Base-by-base conservation (phyloP, 495 filamentous ascomycete genomes). In the Hapsidospora chrysogenum region DNA sequence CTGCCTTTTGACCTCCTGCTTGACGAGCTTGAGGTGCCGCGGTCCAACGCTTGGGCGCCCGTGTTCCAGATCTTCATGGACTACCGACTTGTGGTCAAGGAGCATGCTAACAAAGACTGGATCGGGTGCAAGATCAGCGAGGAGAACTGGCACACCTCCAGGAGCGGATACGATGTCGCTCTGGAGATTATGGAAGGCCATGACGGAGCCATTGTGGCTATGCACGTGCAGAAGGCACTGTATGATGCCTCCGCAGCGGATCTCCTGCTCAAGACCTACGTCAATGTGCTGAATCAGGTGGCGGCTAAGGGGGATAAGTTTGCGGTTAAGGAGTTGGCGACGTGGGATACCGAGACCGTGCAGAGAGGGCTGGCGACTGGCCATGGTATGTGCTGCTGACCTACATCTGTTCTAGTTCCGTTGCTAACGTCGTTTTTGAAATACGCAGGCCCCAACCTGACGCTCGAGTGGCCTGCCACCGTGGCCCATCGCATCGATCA, bases 1-100 rank as follows among this genome's bases (percentile, higher is more conserved):
- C 33, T 55, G 2, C 45, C 53, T 4, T 63, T 59, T 33, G 48
- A 53, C 14, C 31, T 42, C 3, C 38, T 62, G 7, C 35, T 61
- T 19, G 40, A 60, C 45, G 29, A 54, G 48, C 17, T 57, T 0
- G 34, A 41, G 21, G 27, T 47, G 3, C 14, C 37, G 0, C 27
- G 51, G 1, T 44, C 44, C 2, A 4, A 45, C 4, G 23, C 44
- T 2, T 30, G 45, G 29, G 49, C 22, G 3, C 54, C 60, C 0
- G 8, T 64, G 0, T 61, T 58, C 43, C 60, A 64, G 39, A 38
- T 30, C 3, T 52, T 57, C 26, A 7, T 60, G 6, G 40, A 64
- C 37, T 64, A 61, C 38, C 41, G 17, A 26, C 11, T 26, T 11
- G 6, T 26, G 11, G 23, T 6, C 23, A 6, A 26, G 6, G 23